A percentile compares a stretch with the other conserved stretches of the same genome.
These are phyloP conservation scores for Butyriboletus loyo DNA, from an alignment of 768 basidiomycete species.

Conservation along the genomic window DNA sequence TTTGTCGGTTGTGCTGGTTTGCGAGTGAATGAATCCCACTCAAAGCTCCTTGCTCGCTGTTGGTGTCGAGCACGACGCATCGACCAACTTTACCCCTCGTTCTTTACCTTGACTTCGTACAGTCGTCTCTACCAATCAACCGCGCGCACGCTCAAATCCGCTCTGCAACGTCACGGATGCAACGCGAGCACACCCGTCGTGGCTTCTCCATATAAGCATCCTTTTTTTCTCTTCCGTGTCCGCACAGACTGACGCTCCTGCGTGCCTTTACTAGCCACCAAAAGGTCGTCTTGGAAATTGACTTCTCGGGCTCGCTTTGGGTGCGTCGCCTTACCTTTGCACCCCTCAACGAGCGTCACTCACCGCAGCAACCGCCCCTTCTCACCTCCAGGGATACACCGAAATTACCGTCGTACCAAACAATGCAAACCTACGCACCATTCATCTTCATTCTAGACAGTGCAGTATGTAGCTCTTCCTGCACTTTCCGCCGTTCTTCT, in stretches of 20 bases:
- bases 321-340: conserved; percentile 44
- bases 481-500: conserved; percentile 13
- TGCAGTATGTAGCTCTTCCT: conserved; percentile 56
- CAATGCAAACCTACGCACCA: conserved; percentile 71
- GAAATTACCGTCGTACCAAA: conserved; percentile 87
- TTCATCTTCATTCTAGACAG: conserved; percentile 87
- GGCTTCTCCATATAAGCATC: conserved; percentile 88
- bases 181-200: conserved; percentile 75
- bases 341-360: conserved; percentile 16
- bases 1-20: conserved; percentile 26
- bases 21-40: conserved; percentile 23
- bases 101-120: conserved; percentile 3
- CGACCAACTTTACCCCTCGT: conserved; percentile 5
- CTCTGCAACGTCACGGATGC: conserved; percentile 41
- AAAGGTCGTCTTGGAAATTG: conserved; percentile 91
- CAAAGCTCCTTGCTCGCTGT: conserved; percentile 19
- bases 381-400: conserved; percentile 71
- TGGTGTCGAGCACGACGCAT: conserved; percentile 17
- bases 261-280: conserved; percentile 86
- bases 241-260: conserved; percentile 42
- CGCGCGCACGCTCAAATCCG: neutral
- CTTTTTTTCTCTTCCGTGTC: conserved; percentile 23
- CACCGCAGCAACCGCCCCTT: conserved; percentile 15
- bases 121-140: neutral
- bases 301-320: conserved; percentile 85